These are phyloP conservation scores for Plicaturopsis crispa DNA, from an alignment of 768 basidiomycete species.

Conservation along the genomic window DNA sequence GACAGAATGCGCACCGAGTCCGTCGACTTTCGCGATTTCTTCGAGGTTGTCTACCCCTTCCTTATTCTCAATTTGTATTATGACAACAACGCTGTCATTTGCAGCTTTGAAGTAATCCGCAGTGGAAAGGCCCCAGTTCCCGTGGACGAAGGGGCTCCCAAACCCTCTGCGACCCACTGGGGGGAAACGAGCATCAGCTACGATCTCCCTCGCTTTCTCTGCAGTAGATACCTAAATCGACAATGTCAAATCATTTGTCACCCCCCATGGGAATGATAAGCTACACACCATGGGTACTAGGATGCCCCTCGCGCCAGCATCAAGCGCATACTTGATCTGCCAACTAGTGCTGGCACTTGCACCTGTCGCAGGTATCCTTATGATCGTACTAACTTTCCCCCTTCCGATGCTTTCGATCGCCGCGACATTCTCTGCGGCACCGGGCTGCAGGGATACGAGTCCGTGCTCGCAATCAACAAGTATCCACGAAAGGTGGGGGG, in stretches of 20 bases:
- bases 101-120: constrained; percentile 29
- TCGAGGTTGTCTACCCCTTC: constrained; percentile 54
- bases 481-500: constrained; percentile 53
- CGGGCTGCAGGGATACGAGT: constrained; percentile 44
- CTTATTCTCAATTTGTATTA: constrained; percentile 62
- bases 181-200: constrained; percentile 52
- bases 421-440: constrained; percentile 46
- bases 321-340: constrained; percentile 69
- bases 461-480: constrained; percentile 67
- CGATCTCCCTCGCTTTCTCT: constrained; percentile 49
- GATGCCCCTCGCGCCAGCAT: constrained; percentile 58
- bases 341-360: constrained; percentile 48
- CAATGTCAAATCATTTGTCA: background rate
- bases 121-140: constrained; percentile 43
- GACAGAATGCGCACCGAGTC: constrained; percentile 38
- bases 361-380: constrained; percentile 61
- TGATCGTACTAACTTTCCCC: constrained; percentile 46
- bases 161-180: constrained; percentile 57
- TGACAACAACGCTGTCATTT: constrained; percentile 46
- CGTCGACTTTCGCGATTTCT: constrained; percentile 53
- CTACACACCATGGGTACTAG: constrained; percentile 57
- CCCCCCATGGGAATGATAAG: background rate
- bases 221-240: constrained; percentile 44
- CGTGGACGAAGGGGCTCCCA: constrained; percentile 57
- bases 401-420: constrained; percentile 41